Base-by-base conservation (phyloP, 495 filamentous ascomycete species). In the Amphirosellinia nigrospora region DNA sequence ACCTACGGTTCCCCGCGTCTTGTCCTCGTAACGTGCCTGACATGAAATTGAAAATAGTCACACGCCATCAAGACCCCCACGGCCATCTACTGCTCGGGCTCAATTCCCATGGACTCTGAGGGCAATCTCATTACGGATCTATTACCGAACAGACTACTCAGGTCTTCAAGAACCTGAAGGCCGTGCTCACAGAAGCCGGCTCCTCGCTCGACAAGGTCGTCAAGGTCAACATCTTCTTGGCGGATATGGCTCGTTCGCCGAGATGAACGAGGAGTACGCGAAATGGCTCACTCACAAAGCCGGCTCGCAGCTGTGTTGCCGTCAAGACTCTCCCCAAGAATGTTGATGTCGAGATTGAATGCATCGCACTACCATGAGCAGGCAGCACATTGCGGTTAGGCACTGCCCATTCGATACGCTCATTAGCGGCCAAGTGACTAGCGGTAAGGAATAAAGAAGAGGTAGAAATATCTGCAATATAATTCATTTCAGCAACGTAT, bases 281-380 rank as follows among this genome's bases (percentile, higher is more conserved):
- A 92, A 92, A 83, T 92, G 89, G 85, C 96, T 97, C 81, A 82
- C 83, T 45, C 90, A 93, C 83, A 96, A 96, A 94, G 87, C 95
- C 95, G 21, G 94, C 95, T 36, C 88, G 95, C 58, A 96, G 92
- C 83, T 98, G 95, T 82, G 92, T 98, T 67, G 95, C 93, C 61
- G 95, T 95, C 59, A 89, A 89, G 79, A 89, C 94, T 84, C 85
- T 98, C 72, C 95, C 95, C 64, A 97, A 97, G 88, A 91, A 89
- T 43, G 94, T 94, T 59, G 88, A 90, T 61, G 90, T 97, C 64
- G 95, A 98, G 88, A 97, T 98, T 79, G 95, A 98, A 87, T 93
- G 91, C 80, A 89, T 92, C 82, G 90, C 90, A 78, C 89, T 92
- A 82, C 91, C 83, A 61, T 94, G 74, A 81, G 74, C 30, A 39